Conservation (phyloP, 257 asterid genomes). For the Solanum clarkiae region DNA sequence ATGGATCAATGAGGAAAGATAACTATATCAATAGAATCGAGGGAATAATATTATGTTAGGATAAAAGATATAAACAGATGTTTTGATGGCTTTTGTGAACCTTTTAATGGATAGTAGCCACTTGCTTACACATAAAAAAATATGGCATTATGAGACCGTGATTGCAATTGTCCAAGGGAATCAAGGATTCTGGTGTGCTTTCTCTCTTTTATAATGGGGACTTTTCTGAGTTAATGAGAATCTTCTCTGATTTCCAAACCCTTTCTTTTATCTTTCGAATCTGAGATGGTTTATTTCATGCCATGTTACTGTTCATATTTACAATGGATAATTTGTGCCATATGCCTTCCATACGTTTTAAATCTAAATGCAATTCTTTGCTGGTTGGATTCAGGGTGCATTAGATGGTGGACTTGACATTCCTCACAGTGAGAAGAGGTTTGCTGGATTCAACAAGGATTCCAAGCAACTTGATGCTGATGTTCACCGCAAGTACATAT, state of each 20-base stretch:
- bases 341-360: neutral
- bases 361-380: neutral
- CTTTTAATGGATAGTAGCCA: neutral
- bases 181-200: neutral
- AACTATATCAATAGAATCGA: neutral
- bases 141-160: neutral
- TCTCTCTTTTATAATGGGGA: neutral
- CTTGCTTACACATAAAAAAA: neutral
- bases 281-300: neutral
- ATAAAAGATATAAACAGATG: neutral
- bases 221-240: neutral
- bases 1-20: neutral
- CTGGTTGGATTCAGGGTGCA: constrained; percentile 44
- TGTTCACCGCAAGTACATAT: constrained; percentile 69
- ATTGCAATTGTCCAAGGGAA: neutral
- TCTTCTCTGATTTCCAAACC: neutral
- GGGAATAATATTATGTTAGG: neutral
- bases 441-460: constrained; percentile 69
- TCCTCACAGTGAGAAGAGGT: constrained; percentile 84
- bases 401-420: constrained; percentile 79
- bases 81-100: neutral
- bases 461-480: constrained; percentile 65
- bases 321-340: neutral
- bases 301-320: neutral
- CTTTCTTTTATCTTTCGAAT: neutral